Conservation (phyloP, 2,329 filamentous ascomycete species). For the Xenosphaeropsis pyriputrescens region DNA sequence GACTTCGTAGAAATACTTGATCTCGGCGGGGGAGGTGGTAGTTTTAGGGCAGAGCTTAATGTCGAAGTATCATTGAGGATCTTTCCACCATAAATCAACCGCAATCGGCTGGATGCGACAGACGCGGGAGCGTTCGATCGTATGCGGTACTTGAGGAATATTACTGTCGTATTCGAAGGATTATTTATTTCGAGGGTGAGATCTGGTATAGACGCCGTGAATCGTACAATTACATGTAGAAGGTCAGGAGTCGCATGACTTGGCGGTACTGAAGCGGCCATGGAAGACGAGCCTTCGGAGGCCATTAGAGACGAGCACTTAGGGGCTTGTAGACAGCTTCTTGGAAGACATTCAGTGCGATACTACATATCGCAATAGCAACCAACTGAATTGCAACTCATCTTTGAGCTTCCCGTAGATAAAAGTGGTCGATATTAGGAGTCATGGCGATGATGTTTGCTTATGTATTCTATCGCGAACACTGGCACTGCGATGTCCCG, state of each 20-base stretch:
- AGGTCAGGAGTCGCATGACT: constrained; percentile 13
- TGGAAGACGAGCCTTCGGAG: too few species aligned
- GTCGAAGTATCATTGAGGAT: constrained; percentile 63
- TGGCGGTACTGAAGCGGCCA: too few species aligned
- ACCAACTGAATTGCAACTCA: too few species aligned
- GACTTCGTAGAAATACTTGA: constrained; percentile 17
- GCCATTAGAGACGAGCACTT: too few species aligned
- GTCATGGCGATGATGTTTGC: too few species aligned
- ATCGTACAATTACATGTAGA: constrained; percentile 75
- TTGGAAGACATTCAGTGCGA: too few species aligned
- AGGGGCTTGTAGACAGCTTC: too few species aligned
- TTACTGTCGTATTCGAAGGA: constrained; percentile 55
- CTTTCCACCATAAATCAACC: constrained; percentile 81
- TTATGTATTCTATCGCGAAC: too few species aligned
- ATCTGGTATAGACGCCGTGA: constrained; percentile 75
- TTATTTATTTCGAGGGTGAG: constrained; percentile 61
- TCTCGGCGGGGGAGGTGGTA: constrained; percentile 36
- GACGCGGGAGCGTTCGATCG: constrained; percentile 51
- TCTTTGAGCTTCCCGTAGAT: too few species aligned
- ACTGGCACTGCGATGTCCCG: too few species aligned
- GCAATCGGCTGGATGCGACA: constrained; percentile 55
- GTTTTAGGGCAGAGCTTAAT: constrained; percentile 52
- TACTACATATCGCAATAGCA: too few species aligned
- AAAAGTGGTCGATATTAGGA: too few species aligned
- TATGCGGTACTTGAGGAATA: constrained; percentile 70